phyloP scores from a whole-genome alignment of 805 yeast genomes.

The Candida coquimbonensis region DNA sequence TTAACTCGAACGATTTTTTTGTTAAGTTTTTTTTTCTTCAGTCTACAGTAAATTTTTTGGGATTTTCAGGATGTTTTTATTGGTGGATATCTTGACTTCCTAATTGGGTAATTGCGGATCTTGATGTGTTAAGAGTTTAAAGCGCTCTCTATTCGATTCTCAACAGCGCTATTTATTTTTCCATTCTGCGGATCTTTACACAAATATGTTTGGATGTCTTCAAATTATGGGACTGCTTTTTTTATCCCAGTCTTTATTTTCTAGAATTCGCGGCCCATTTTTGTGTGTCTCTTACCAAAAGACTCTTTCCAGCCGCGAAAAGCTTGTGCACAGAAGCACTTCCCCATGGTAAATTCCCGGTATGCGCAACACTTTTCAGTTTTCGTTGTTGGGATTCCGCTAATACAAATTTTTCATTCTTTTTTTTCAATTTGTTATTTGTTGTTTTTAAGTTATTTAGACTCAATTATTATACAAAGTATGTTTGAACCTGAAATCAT shows the following conservation, averaged over 20 bases:
- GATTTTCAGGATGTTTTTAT: slow-evolving; percentile 15
- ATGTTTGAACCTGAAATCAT: background rate
- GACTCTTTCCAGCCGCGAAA: background rate
- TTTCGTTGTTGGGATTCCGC: background rate
- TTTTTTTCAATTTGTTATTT: background rate
- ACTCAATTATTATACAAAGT: slow-evolving; percentile 8
- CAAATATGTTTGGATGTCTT: background rate
- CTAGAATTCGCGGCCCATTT: background rate
- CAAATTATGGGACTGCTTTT: slow-evolving; percentile 4
- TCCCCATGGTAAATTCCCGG: background rate
- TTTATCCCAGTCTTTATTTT: background rate
- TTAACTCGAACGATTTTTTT: slow-evolving; percentile 20
- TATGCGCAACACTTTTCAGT: background rate
- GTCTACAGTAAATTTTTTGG: background rate
- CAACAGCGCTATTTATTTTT: background rate
- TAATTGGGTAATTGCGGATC: slow-evolving; percentile 1
- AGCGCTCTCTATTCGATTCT: slow-evolving; percentile 4
- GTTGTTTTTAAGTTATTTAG: background rate
- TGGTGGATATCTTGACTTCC: slow-evolving; percentile 18
- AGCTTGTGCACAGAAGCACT: slow-evolving; percentile 3
- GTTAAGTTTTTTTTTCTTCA: background rate
- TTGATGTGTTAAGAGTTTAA: background rate
- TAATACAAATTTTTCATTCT: background rate
- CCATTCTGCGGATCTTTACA: too few species aligned
- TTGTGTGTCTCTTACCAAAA: background rate